Evolutionary conservation across 768 basidiomycete genomes (phyloP).

Genomic region (Amanita polypyramis): DNA sequence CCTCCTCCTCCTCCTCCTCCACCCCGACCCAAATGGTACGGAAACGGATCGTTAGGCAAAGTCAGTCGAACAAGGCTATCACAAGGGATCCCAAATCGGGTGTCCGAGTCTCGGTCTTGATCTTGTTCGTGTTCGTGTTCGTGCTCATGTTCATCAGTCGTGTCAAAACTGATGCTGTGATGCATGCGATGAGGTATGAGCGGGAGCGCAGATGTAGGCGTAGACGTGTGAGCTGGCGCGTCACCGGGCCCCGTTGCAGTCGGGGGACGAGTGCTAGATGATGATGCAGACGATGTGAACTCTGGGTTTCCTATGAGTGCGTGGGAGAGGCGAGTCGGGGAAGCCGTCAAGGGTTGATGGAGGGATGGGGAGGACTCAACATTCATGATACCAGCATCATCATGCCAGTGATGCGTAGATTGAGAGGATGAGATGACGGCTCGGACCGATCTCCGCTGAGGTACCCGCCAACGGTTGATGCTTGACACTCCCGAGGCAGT

Average conservation of each 20-base stretch:
- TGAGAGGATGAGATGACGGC: slow-evolving; percentile 14
- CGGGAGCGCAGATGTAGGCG: too few relatives aligned
- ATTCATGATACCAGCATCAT: slow-evolving; percentile 11
- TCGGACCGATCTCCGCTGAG: slow-evolving; percentile 33
- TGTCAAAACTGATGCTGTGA: slow-evolving; percentile 7
- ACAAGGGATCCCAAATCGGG: slow-evolving; percentile 56
- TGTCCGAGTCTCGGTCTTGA: slow-evolving; percentile 19
- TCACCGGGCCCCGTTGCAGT: neutral
- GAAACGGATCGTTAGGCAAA: slow-evolving; percentile 55
- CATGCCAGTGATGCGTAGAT: slow-evolving; percentile 17
- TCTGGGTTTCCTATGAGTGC: slow-evolving; percentile 1
- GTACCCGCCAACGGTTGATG: slow-evolving; percentile 75
- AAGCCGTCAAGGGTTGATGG: slow-evolving; percentile 9
- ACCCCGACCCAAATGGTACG: slow-evolving; percentile 22
- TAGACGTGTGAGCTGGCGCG: too few relatives aligned
- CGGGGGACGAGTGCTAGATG: slow-evolving; percentile 18
- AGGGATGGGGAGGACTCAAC: slow-evolving; percentile 10
- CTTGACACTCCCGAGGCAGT: slow-evolving; percentile 79
- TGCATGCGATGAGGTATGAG: neutral
- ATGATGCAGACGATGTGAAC: slow-evolving; percentile 12
- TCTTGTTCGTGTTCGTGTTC: slow-evolving; percentile 10
- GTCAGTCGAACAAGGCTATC: slow-evolving; percentile 59
- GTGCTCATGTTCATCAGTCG: slow-evolving; percentile 5
- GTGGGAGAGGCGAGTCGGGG: slow-evolving; percentile 1
- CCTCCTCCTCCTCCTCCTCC: neutral